Base-by-base conservation (phyloP, 768 basidiomycete species). In the Psilocybe sp. region DNA sequence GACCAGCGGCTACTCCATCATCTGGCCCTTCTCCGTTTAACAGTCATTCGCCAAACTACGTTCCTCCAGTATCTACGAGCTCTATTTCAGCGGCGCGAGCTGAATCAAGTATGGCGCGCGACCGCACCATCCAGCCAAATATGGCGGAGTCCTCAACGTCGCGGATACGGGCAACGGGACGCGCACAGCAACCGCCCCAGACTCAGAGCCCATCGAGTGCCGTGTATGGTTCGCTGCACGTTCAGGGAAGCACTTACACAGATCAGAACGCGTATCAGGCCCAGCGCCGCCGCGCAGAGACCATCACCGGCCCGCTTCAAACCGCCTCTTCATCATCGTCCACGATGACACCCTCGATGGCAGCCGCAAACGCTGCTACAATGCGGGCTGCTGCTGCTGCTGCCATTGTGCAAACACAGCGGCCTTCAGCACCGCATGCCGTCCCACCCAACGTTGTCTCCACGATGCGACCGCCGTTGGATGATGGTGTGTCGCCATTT, bases 101-200 rank as follows among this genome's bases (percentile, higher is more conserved):
- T 12, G 54, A 54, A 23, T 31, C 50, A 12, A 52, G 56, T 10
- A 57, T 63, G 49, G 46, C 42, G 8, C 54, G 62, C 7, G 62
- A 63, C 44, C 52, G 62, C 46, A 63, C 62, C 13, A 50, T 63
- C 20, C 60, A 60, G 40, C 59, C 55, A 12, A 37, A 43, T 3
- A 40, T 37, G 28, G 28, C 50, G 16, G 50, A 38, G 43, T 43
- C 35, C 49, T 41, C 16, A 11, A 28, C 11, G 41, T 36, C 13
- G 39, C 23, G 33, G 49, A n/a, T 2, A 18, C 42, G 42, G 34
- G 19, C 12, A 19, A 28, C 2, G 12, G 34, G 18, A 11, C n/a
- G 13, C 11, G 36, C 7, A 23, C 43, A 16, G 18, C 34, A 23
- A 18, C 49, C 11, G 37, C 32, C 11, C 19, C 48, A 56, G 19